Percentiles rank a stretch among this genome's conserved stretches.
Conservation (phyloP, 169 alveolate genomes). For the Babesia caballi region DNA sequence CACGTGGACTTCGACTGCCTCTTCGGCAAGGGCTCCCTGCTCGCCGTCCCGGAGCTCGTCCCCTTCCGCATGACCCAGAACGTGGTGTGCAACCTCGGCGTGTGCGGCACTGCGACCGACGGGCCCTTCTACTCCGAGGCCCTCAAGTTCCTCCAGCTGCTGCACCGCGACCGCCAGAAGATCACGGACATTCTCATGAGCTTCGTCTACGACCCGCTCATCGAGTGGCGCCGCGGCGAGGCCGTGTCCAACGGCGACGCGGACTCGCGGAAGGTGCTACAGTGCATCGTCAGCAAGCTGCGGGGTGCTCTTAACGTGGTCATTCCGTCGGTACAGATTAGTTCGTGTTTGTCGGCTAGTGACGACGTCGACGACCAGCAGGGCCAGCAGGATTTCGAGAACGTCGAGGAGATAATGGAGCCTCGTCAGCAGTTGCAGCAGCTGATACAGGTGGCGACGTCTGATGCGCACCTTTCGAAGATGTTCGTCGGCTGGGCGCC, state of each 20-base stretch:
- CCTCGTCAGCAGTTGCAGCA: slow-evolving; percentile 50
- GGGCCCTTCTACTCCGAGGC: slow-evolving; percentile 59
- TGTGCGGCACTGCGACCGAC: slow-evolving; percentile 50
- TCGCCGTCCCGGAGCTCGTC: slow-evolving; percentile 95
- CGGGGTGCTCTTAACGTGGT: slow-evolving; percentile 43
- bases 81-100: slow-evolving; percentile 92
- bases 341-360: slow-evolving; percentile 66
- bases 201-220: slow-evolving; percentile 92
- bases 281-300: slow-evolving; percentile 27
- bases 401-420: slow-evolving; percentile 34
- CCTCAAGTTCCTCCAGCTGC: slow-evolving; percentile 52
- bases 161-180: slow-evolving; percentile 43
- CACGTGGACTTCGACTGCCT: slow-evolving; percentile 98
- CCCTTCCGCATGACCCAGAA: slow-evolving; percentile 97
- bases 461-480: slow-evolving; percentile 88
- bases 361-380: slow-evolving; percentile 81
- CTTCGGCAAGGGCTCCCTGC: slow-evolving; percentile 92
- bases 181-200: slow-evolving; percentile 65
- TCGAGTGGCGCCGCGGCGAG: slow-evolving; percentile 81
- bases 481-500: slow-evolving; percentile 96
- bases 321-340: slow-evolving; percentile 76
- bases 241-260: neutral
- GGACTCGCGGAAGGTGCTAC: slow-evolving; percentile 34
- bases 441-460: slow-evolving; percentile 88
- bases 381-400: slow-evolving; percentile 26